These are phyloP conservation scores for Prunus mira DNA, from an alignment of 306 rosid genomes.

Conservation along the genomic window DNA sequence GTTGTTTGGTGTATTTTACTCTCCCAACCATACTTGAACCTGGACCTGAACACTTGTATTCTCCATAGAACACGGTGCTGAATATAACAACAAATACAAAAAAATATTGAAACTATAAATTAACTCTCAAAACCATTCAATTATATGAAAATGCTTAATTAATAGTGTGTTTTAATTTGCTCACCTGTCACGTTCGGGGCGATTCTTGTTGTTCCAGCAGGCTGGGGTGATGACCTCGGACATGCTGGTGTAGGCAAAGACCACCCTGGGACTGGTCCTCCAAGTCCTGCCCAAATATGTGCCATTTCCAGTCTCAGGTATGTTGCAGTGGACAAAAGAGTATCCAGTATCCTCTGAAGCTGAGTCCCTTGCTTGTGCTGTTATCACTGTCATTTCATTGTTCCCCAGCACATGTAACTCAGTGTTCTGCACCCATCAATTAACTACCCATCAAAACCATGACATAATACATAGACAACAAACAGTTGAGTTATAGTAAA, in stretches of 20 bases:
- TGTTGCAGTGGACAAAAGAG: slow-evolving; percentile 50
- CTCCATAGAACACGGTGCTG: slow-evolving; percentile 40
- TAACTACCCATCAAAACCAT: neutral
- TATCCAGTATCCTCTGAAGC: slow-evolving; percentile 17
- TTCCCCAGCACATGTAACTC: slow-evolving; percentile 26
- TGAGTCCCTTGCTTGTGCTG: slow-evolving; percentile 47
- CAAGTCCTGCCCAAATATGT: slow-evolving; percentile 57
- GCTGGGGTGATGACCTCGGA: slow-evolving; percentile 1
- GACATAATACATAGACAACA: neutral
- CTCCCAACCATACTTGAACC: slow-evolving; percentile 11
- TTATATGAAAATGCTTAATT: too few relatives aligned
- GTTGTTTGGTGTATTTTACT: slow-evolving; percentile 12
- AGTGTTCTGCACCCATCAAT: slow-evolving; percentile 25
- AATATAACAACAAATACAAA: neutral
- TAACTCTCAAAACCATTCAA: neutral
- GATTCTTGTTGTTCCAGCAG: slow-evolving; percentile 40
- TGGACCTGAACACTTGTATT: slow-evolving; percentile 35
- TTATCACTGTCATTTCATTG: slow-evolving; percentile 27
- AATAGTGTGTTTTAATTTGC: too few relatives aligned
- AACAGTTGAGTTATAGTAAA: neutral
- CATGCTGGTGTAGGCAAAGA: slow-evolving; percentile 45
- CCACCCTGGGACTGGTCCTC: slow-evolving; percentile 33
- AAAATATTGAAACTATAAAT: neutral
- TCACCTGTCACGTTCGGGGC: neutral
- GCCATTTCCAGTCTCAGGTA: slow-evolving; percentile 35